Evolutionary conservation across 768 basidiomycete genomes (phyloP), one percentile per base, ranked within the genome.

Genomic region (Rhodotorula taiwanensis): DNA sequence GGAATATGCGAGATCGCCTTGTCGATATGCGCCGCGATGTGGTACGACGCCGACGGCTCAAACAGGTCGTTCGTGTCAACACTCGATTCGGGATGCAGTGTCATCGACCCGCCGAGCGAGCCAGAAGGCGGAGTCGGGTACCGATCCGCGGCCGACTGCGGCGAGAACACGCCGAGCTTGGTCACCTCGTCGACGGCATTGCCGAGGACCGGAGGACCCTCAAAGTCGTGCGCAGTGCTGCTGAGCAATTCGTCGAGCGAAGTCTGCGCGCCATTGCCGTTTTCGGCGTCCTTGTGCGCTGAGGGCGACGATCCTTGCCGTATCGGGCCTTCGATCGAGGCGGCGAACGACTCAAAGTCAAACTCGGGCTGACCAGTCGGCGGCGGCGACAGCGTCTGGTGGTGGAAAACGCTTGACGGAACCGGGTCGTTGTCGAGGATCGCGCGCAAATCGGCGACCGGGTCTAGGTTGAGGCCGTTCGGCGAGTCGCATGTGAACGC

Each of bases 351-450:
- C 39, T 58, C 52, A 27, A 42, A 61, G 56, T 69, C 59, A 36
- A 64, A 61, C 2, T 49, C 58, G 21, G 54, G 56, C n/a, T 58
- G 33, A 2, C 52, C 44, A 0, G 52, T 28, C 13, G 45, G 25
- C 14, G 54, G 44, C 23, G 60, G 39, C 25, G 60, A 25, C 14
- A 45, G 39, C 5, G 23, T 9, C 33, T 18, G 30, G 2, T 48
- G 47, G 50, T 52, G 33, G 53, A 55, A 47, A 6, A 34, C 43
- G 21, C 30, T 8, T 2, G 64, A 51, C 10, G 58, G 61, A n/a
- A 63, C 41, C 20, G 66, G 62, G 48, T 64, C 67, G 60, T 59
- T 69, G 51, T 52, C 59, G 59, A 69, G 59, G 25, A 69, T 69
- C 43, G 59, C 56, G 41, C 64, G 52, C 18, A 69, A 51, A 25